phyloP scores from a whole-genome alignment of 1,284 basidiomycete species.

The Sanghuangporus baumii region DNA sequence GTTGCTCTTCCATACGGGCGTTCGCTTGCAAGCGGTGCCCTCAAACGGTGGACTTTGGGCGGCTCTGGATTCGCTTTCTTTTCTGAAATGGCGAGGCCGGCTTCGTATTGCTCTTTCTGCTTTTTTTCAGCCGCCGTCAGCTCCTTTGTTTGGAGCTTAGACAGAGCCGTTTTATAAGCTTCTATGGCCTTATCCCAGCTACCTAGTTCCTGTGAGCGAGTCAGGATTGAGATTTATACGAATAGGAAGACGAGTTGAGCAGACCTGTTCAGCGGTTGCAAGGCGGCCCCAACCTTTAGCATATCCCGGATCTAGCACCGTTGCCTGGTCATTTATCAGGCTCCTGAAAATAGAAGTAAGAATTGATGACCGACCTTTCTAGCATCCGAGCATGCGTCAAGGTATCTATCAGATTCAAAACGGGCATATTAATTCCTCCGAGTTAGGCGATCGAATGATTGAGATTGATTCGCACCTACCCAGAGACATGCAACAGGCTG shows the following conservation, averaged over 20 bases:
- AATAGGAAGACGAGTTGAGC: background rate
- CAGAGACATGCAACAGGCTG: slow-evolving; percentile 27
- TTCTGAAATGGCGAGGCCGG: slow-evolving; percentile 19
- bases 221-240: background rate
- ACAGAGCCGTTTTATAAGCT: slow-evolving; percentile 25
- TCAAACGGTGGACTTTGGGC: background rate
- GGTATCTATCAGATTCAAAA: background rate
- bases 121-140: slow-evolving; percentile 23
- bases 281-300: slow-evolving; percentile 5
- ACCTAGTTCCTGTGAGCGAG: background rate
- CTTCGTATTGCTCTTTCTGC: slow-evolving; percentile 27
- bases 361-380: background rate
- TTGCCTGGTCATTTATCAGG: background rate
- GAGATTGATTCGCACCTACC: slow-evolving; percentile 1
- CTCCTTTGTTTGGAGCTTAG: slow-evolving; percentile 20
- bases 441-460: background rate
- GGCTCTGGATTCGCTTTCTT: background rate
- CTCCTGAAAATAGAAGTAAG: background rate
- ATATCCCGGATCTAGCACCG: slow-evolving; percentile 4
- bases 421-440: background rate
- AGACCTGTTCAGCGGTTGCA: slow-evolving; percentile 1
- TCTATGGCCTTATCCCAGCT: slow-evolving; percentile 10
- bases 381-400: slow-evolving; percentile 10
- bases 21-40: background rate
- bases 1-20: background rate